Base-by-base conservation (phyloP, 306 rosid genomes). In the Biancaea sappan region DNA sequence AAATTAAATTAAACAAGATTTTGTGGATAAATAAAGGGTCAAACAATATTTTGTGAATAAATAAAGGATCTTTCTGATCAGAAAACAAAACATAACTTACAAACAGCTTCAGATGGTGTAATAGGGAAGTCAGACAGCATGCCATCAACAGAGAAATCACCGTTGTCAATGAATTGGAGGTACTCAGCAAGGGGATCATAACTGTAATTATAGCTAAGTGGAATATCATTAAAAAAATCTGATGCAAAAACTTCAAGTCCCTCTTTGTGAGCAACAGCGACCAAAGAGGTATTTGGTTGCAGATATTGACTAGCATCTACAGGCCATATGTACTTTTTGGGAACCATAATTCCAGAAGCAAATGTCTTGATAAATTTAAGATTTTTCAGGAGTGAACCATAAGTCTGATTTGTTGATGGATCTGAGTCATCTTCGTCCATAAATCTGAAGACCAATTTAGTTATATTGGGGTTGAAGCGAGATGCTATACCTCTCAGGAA, bases 271-370 rank as follows among this genome's bases (percentile, higher is more conserved):
- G 94, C 98, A 78, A 89, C 92, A 3, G 57, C 38, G 59, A 91
- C 98, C 74, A 93, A 64, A 61, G 90, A 26, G 31, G 90, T 89
- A 77, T 85, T 88, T 51, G 88, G 81, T 44, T 26, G 82, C 76
- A 93, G 74, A 80, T 88, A 91, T 74, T 9, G 22, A 57, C 12
- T 64, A 15, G 2, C 0, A 60, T 79, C 88, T 40, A 70, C 77
- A 58, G 97, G 98, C 96, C 89, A 89, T 84, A 91, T 88, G 75
- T 86, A 94, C 50, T 3, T 8, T 79, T 94, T 94, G 46, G 92
- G 91, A 78, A 91, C 90, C 51, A 94, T 75, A 77, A 91, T 94
- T 88, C 96, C 94, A 3, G 96, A 89, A 68, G 96, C 91, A 85
- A 88, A 89, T 25, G 88, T 82, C 85, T 82, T 91, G 83, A 94